Evolutionary conservation across 108 stramenopile species (phyloP), one percentile per base, ranked within the genome.

Genomic region (Conticribra weissflogii): DNA sequence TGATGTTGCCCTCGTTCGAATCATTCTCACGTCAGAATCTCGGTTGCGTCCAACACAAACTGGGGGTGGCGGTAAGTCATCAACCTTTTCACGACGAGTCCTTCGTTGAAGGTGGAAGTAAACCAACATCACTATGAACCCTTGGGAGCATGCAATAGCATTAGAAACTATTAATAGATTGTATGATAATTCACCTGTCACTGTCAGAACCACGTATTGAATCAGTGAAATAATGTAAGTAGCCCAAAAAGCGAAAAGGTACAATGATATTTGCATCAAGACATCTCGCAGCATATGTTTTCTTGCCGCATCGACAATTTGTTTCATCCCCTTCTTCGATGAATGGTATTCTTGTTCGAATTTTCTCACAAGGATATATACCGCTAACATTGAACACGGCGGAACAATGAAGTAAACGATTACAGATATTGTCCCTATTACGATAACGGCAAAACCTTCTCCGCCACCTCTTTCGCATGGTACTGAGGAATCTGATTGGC

Each of bases 281-380:
- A 66, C 14, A n/a, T n/a, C 21, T 17, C 23, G 7, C 64, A 66
- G 51, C 64, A 66, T 66, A 32, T 66, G 49, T 22, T 34, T 66
- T 24, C 21, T 3, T 5, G 51, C 51, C 2, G 24, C 30, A 25
- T 53, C 29, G 22, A 30, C 34, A 4, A 66, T 21, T 7, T 25
- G 50, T 2, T 29, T 34, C 64, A 51, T 51, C 7, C 64, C 64
- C 16, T 27, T n/a, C n/a, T n/a, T 66, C 24, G 21, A 48, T 3
- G 18, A 2, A 16, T 5, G 27, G 16, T 8, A 4, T 36, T 46
- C 21, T 19, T 53, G 14, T 30, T 9, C 2, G 31, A 9, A 12
- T 36, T 53, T 66, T 7, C 64, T 25, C 4, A 66, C 21, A 49
- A 45, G 53, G 30, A 45, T 31, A 9, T 12, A 44, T 30, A 66